Evolutionary conservation across 306 rosid genomes (phyloP), one percentile per base, ranked within the genome.

Genomic region (Vigna hirtella): DNA sequence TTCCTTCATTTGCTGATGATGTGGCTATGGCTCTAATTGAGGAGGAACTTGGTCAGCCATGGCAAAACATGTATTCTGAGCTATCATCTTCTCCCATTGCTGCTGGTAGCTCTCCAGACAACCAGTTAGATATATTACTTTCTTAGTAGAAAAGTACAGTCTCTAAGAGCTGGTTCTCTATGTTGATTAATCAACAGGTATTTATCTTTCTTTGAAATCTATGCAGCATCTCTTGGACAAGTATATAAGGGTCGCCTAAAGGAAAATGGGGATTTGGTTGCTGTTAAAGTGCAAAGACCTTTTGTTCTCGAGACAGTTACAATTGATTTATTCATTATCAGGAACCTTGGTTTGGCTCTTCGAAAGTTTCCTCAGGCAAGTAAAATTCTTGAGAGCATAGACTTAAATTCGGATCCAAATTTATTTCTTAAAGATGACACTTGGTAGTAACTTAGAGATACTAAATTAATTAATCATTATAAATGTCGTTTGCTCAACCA

Each of bases 211-310:
- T 77, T 71, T 48, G 69, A 83, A 82, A 86, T 50, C 68, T 72
- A 63, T 86, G 82, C 98, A 95, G 98, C 98, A 56, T 95, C 98
- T 76, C 96, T 95, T 63, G 98, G 98, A 55, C 98, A 95, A 87
- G 98, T 95, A 70, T 95, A 92, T 69, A 92, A 95, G 90, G 98
- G 98, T 16, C 93, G 93, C 56, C 78, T 92, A 81, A 92, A 74
- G 84, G 98, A 95, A 89, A 95, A 89, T 42, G 98, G 98, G 77
- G 98, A 95, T 85, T 67, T 88, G 80, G 98, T 95, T 62, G 98
- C 98, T 84, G 98, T 95, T 82, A 95, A 95, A 89, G 98, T 95
- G 55, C 98, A 95, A 82, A 91, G 98, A 81, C 98, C 98, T 77
- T 95, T 88, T 80, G 98, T 95, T 86, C 97, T 92, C 63, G 98